Conservation (phyloP, 306 rosid genomes). For the peach (Prunus persica) region DNA sequence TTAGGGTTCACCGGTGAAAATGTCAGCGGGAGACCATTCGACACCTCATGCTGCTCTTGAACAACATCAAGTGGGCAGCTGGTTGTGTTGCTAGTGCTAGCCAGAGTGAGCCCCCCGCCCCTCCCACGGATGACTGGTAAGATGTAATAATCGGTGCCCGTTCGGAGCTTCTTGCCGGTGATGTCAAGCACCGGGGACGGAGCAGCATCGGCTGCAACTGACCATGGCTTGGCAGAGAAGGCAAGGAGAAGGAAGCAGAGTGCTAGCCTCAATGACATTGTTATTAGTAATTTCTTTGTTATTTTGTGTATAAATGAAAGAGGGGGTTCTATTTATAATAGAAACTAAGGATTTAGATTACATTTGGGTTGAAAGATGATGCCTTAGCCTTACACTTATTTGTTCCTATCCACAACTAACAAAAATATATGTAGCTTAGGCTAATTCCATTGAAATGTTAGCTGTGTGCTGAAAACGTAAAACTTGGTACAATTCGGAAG, state of each 20-base stretch:
- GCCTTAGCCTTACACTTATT: slow-evolving; percentile 1
- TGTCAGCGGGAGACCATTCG: slow-evolving; percentile 35
- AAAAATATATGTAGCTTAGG: background rate
- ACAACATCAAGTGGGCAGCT: slow-evolving; percentile 55
- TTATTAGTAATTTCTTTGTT: background rate
- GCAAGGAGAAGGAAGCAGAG: slow-evolving; percentile 12
- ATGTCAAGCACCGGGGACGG: slow-evolving; percentile 45
- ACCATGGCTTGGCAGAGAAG: slow-evolving; percentile 4
- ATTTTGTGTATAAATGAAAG: background rate
- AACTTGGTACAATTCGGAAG: background rate
- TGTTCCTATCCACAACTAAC: too few relatives aligned
- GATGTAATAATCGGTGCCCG: slow-evolving; percentile 29
- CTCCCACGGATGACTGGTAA: slow-evolving; percentile 44
- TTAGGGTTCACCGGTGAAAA: slow-evolving; percentile 33
- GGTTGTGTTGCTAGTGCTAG: slow-evolving; percentile 23
- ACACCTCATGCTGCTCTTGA: slow-evolving; percentile 30
- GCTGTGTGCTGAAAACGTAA: background rate
- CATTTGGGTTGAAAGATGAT: slow-evolving; percentile 20
- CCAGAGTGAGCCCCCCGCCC: slow-evolving; percentile 47
- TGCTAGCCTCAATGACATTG: background rate
- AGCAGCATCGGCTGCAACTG: slow-evolving; percentile 15
- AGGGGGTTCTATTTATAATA: slow-evolving; percentile 18
- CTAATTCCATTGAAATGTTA: too few relatives aligned
- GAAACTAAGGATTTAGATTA: slow-evolving; percentile 34
- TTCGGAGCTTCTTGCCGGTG: slow-evolving; percentile 27